Evolutionary conservation across 768 basidiomycete species (phyloP).

Genomic region (Neoboletus subvelutipes): DNA sequence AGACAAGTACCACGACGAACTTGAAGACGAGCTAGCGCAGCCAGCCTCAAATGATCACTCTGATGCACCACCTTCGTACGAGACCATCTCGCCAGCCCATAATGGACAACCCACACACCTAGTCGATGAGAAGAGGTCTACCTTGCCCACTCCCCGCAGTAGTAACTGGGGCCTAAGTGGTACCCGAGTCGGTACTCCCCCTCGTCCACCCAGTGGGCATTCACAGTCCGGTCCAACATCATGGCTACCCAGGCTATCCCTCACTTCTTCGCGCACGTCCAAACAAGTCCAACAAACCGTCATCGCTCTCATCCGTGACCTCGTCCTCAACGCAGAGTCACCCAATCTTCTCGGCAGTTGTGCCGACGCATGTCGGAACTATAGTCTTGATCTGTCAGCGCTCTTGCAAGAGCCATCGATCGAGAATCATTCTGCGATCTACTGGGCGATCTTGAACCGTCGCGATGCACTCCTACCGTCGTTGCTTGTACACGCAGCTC

Average conservation of each 20-base stretch:
- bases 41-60: background rate
- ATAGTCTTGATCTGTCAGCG: constrained; percentile 49
- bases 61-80: constrained; percentile 29
- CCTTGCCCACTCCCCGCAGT: background rate
- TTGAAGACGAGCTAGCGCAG: constrained; percentile 5
- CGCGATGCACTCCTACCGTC: constrained; percentile 41
- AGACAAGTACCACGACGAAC: constrained; percentile 22
- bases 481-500: constrained; percentile 52
- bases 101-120: background rate
- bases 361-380: constrained; percentile 53
- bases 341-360: constrained; percentile 38
- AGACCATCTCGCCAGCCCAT: constrained; percentile 9
- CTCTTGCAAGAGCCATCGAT: constrained; percentile 64
- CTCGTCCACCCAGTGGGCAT: background rate
- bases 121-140: constrained; percentile 14
- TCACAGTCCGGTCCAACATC: constrained; percentile 7
- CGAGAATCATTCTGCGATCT: constrained; percentile 64
- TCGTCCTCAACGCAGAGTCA: constrained; percentile 36
- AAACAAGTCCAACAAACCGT: constrained; percentile 56
- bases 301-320: constrained; percentile 53
- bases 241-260: constrained; percentile 21
- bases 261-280: constrained; percentile 26
- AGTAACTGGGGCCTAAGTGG: background rate
- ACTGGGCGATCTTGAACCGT: constrained; percentile 72
- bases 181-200: background rate